Conservation (phyloP, 192 early-diverging fungal species). For the Coemansia sp. region DNA sequence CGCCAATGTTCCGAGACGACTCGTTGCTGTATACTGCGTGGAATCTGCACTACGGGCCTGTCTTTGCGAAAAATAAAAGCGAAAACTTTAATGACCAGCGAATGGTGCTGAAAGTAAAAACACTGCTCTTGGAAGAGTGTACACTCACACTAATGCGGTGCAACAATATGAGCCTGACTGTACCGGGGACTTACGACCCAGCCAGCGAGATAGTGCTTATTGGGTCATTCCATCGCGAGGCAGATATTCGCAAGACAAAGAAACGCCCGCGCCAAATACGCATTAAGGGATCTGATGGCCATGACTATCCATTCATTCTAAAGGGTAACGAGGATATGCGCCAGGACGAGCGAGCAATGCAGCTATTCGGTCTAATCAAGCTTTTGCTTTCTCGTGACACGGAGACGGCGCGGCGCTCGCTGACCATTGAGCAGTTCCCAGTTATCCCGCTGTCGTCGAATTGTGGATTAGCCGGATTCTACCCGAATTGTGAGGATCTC, state of each 20-base stretch:
- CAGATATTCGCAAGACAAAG: conserved; percentile 90
- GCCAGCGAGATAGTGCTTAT: conserved; percentile 87
- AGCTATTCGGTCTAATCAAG: conserved; percentile 97
- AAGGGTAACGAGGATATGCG: conserved; percentile 99
- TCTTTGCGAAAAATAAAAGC: neutral
- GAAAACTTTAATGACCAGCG: neutral
- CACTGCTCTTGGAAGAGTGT: conserved; percentile 41
- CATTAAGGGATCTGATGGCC: conserved; percentile 87
- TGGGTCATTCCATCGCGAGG: conserved; percentile 76
- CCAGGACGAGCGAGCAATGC: conserved; percentile 99
- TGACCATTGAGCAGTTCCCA: conserved; percentile 90
- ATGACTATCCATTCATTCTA: conserved; percentile 86
- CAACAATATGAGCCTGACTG: conserved; percentile 83
- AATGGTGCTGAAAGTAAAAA: neutral
- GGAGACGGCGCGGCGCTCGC: conserved; percentile 90
- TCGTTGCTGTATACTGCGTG: conserved; percentile 91
- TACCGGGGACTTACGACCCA: conserved; percentile 88
- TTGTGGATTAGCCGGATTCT: conserved; percentile 95
- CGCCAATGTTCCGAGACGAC: conserved; percentile 69
- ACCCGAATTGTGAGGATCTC: conserved; percentile 91
- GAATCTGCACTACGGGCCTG: conserved; percentile 78
- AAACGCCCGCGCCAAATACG: conserved; percentile 86
- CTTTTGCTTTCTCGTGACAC: conserved; percentile 82
- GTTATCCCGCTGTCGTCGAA: conserved; percentile 97
- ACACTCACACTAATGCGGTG: conserved; percentile 86